Evolutionary conservation across 2,329 filamentous ascomycete species (phyloP), one percentile per base, ranked within the genome.

Genomic region (Fusarium chlamydosporum): DNA sequence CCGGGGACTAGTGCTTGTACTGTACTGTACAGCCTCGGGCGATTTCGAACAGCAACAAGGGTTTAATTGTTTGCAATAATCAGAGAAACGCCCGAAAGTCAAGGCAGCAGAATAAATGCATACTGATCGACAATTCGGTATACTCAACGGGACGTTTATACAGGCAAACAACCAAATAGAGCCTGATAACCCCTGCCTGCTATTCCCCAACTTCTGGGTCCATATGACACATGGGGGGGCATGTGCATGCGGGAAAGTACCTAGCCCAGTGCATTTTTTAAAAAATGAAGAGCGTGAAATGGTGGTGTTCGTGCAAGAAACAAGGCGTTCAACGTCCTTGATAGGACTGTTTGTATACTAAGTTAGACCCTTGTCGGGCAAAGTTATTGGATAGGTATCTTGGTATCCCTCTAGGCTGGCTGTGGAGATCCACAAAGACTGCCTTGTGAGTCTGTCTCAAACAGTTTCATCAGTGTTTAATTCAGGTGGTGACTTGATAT

Each of bases 21-120:
- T n/a, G n/a, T n/a, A n/a, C n/a, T n/a, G n/a, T 65, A 65, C 61
- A 65, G 61, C 63, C 63, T 67, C 63, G 62, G 63, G 63, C 63
- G 64, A 67, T 51, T 57, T 33, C 43, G 33, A 47, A 58, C 35
- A 31, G 18, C 20, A 50, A 26, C 61, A 47, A 46, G 48, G 53
- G n/a, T 61, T 55, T 31, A 62, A 38, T 42, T 11, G 29, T 29
- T 29, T 13, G 11, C 10, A 13, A 27, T 26, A 45, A 40, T 37
- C 16, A 18, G 15, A 56, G 57, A 27, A 35, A 45, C 58, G 58
- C 60, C 61, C 61, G 53, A 33, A 16, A 38, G 23, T 48, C 45
- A 55, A 65, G 61, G 61, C 61, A 65, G 61, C 61, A 65, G 53
- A 53, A 65, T 43, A 46, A 34, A 18, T 41, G 26, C 34, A 47